Evolutionary conservation across 495 filamentous ascomycete species (phyloP), one percentile per base, ranked within the genome.

Genomic region (Hypomontagnella submonticulosa): DNA sequence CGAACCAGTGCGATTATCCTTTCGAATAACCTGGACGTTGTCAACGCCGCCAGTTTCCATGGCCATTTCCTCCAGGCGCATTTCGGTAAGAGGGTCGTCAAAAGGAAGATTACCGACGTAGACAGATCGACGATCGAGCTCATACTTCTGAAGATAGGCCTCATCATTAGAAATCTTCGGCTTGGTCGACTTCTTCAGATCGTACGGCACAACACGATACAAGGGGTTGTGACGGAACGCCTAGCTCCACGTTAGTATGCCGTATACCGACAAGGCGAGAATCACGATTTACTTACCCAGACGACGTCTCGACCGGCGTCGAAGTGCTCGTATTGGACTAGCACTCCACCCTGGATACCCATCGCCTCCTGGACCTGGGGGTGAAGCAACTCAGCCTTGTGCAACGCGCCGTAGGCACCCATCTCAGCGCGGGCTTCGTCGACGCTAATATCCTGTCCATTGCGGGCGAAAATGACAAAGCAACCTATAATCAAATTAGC

Each of bases 31-130:
- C n/a, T 79, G 70, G 20, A 82, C 71, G 4, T 76, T 57, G 34
- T 61, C 27, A 34, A 87, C 75, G 0, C 66, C 50, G 38, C 84
- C 85, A 44, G 78, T 76, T 3, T 61, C 48, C 4, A 57, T 27
- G 47, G 82, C 83, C 15, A 80, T 30, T 0, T 76, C 60, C 9
- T 64, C 36, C 11, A 88, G 51, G 10, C 77, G 62, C 2, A 73
- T 61, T 38, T 82, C 71, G 4, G 72, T 30, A 15, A 70, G 44
- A 7, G 56, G 71, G 19, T 73, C 63, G 19, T 76, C 71, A 4
- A 57, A 9, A 6, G 84, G 81, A 16, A 88, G 61, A 37, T 78
- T 76, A 8, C 82, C 82, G 36, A 87, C 75, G 42, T 80, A 87
- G 65, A 87, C 67, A 0, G 84, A 83, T 38, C 80, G 78, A 4